phyloP scores from a whole-genome alignment of 257 asterid genomes.

The Mitragyna speciosa region DNA sequence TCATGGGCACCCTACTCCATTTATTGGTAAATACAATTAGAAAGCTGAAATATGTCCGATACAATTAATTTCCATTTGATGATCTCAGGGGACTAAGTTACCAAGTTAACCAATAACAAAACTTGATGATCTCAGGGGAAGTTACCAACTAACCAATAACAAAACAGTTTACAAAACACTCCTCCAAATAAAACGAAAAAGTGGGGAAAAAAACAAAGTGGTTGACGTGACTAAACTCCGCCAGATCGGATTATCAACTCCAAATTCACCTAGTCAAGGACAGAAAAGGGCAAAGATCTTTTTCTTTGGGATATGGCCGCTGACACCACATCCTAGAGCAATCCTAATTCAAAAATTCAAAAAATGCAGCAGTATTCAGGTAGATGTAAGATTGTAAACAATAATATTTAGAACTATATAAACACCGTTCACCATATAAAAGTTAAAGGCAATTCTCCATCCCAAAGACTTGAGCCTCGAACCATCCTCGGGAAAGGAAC shows the following conservation, averaged over 20 bases:
- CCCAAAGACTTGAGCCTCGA: not conserved
- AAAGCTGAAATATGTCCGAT: not conserved
- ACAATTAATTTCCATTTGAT: not conserved
- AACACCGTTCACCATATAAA: not conserved
- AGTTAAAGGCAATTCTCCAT: not conserved
- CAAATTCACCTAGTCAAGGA: not conserved
- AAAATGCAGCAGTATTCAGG: not conserved
- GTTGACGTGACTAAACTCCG: not conserved
- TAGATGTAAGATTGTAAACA: not conserved
- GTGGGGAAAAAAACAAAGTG: not conserved
- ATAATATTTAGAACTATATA: not conserved
- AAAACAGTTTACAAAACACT: not conserved
- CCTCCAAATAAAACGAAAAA: not conserved
- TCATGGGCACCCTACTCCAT: not conserved
- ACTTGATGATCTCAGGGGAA: no score
- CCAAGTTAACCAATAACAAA: not conserved
- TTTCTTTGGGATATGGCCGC: not conserved
- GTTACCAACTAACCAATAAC: no score
- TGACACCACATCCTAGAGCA: not conserved
- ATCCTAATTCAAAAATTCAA: not conserved
- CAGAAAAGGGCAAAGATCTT: not conserved
- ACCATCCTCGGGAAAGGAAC: not conserved
- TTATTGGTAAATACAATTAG: not conserved
- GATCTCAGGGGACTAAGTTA: not conserved
- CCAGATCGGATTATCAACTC: not conserved